Percentiles rank a stretch among this genome's conserved stretches.
phyloP scores from a whole-genome alignment of 345 rosid species.

The Geranium rotundifolium region DNA sequence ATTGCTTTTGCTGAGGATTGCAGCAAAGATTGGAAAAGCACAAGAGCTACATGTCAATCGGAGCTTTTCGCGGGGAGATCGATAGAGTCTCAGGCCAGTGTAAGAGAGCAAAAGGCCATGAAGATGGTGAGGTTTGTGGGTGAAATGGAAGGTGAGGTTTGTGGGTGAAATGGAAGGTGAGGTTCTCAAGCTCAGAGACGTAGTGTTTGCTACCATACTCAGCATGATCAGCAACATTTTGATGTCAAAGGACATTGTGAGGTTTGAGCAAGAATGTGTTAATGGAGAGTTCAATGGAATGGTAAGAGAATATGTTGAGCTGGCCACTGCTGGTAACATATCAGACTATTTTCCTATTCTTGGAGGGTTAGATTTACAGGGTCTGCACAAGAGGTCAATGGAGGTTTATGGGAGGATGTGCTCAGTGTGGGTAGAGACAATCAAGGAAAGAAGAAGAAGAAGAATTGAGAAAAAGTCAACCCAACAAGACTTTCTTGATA shows the following conservation, averaged over 20 bases:
- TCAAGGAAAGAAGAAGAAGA: slow-evolving; percentile 14
- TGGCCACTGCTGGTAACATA: slow-evolving; percentile 5
- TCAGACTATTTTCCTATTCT: slow-evolving; percentile 11
- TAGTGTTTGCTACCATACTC: background rate
- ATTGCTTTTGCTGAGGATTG: too few relatives aligned
- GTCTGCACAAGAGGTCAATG: slow-evolving; percentile 1
- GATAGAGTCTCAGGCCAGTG: too few relatives aligned
- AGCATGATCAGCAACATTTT: background rate
- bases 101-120: too few relatives aligned
- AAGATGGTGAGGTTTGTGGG: too few relatives aligned
- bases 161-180: too few relatives aligned
- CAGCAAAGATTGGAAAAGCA: too few relatives aligned
- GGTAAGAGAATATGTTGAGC: slow-evolving; percentile 7
- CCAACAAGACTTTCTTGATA: slow-evolving; percentile 14
- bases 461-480: background rate
- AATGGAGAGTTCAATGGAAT: background rate
- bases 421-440: background rate
- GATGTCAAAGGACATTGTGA: background rate
- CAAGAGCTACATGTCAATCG: too few relatives aligned
- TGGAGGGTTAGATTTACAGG: slow-evolving; percentile 12
- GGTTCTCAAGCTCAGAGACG: background rate
- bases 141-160: too few relatives aligned
- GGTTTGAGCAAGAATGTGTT: background rate
- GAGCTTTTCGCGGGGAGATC: too few relatives aligned
- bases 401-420: background rate